phyloP scores from a whole-genome alignment of 371 early-diverging fungal genomes.

The Haplosporangium sp. region DNA sequence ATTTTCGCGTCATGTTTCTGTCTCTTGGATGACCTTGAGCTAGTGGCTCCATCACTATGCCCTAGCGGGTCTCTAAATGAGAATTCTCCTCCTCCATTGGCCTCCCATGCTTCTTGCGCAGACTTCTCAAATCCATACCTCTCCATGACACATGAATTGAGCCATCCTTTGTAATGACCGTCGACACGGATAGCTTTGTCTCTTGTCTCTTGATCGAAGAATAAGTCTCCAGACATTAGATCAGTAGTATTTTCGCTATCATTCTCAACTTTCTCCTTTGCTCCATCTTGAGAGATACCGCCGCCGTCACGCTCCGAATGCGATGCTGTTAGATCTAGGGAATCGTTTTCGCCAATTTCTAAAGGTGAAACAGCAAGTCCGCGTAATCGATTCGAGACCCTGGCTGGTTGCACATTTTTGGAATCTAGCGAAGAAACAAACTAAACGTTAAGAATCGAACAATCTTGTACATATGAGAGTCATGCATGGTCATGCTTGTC shows the following conservation, averaged over 20 bases:
- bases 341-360: slow-evolving; percentile 34
- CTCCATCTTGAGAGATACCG: neutral
- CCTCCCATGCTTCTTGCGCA: slow-evolving; percentile 78
- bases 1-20: slow-evolving; percentile 53
- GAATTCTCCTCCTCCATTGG: slow-evolving; percentile 80
- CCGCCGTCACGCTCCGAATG: neutral
- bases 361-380: slow-evolving; percentile 22
- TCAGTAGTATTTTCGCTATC: slow-evolving; percentile 55
- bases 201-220: slow-evolving; percentile 62
- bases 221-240: slow-evolving; percentile 68
- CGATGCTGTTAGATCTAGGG: neutral
- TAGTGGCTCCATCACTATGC: neutral
- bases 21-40: slow-evolving; percentile 16
- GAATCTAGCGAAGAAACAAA: neutral
- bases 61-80: slow-evolving; percentile 74
- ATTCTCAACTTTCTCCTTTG: slow-evolving; percentile 20
- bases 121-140: slow-evolving; percentile 69
- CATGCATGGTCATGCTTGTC: too few relatives aligned
- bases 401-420: slow-evolving; percentile 21
- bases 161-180: slow-evolving; percentile 76
- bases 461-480: too few relatives aligned
- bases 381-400: slow-evolving; percentile 38
- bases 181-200: slow-evolving; percentile 66
- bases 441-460: neutral
- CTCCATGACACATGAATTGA: slow-evolving; percentile 66